Conservation (phyloP, 108 stramenopile genomes). For the Pseudonitzschia delicatissima region DNA sequence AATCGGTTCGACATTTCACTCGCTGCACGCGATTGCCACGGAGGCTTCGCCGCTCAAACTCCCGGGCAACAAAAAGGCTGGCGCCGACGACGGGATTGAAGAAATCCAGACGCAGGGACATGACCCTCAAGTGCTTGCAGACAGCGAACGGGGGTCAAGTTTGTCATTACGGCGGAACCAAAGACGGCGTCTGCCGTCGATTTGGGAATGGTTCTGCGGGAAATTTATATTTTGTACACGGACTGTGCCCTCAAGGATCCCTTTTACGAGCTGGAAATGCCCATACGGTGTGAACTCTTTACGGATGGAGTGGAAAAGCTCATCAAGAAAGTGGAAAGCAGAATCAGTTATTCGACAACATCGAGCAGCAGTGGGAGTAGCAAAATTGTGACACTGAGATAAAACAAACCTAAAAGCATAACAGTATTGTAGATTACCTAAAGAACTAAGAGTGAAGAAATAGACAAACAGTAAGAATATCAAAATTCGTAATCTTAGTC, state of each 20-base stretch:
- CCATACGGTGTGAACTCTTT: constrained; percentile 82
- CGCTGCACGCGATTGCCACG: constrained; percentile 73
- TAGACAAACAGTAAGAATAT: too few relatives aligned
- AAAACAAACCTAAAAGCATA: not conserved
- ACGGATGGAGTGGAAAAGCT: constrained; percentile 70
- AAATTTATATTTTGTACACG: constrained; percentile 81
- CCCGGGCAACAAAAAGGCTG: constrained; percentile 64
- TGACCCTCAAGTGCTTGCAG: constrained; percentile 70
- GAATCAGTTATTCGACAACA: not conserved
- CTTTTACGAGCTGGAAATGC: constrained; percentile 91
- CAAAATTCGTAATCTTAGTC: too few relatives aligned
- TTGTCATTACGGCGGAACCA: constrained; percentile 85
- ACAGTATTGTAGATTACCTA: not conserved
- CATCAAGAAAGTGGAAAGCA: constrained; percentile 33
- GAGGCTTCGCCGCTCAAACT: constrained; percentile 73
- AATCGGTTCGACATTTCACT: constrained; percentile 87
- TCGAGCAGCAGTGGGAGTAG: not conserved
- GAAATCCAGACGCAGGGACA: constrained; percentile 70
- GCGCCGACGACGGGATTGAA: constrained; percentile 86
- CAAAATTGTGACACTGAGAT: not conserved
- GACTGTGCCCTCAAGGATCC: constrained; percentile 89
- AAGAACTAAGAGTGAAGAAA: too few relatives aligned
- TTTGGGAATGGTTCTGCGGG: constrained; percentile 60
- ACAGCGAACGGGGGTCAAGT: constrained; percentile 86
- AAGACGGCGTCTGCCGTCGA: constrained; percentile 28